A percentile compares a stretch with the other conserved stretches of the same genome.
These are phyloP conservation scores for barley (Hordeum vulgare) DNA, from an alignment of 176 grass and related monocot genomes.

Conservation along the genomic window DNA sequence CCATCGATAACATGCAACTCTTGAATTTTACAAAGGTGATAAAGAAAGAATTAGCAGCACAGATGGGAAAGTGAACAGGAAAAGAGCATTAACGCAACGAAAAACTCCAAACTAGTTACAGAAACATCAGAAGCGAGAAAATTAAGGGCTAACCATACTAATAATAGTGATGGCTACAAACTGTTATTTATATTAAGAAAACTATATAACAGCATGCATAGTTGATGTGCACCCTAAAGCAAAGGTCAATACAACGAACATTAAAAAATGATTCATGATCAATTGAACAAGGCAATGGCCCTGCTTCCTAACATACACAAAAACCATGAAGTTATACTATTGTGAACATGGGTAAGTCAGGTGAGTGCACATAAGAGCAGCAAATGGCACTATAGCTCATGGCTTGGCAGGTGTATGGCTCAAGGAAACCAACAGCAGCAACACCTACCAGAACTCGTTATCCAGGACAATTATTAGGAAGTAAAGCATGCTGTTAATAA, in stretches of 20 bases:
- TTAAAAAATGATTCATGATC: not conserved
- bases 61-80: not conserved
- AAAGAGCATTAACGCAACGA: not conserved
- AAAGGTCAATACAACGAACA: not conserved
- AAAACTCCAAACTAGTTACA: not conserved
- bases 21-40: conserved; percentile 21
- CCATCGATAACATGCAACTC: conserved; percentile 98
- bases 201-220: not conserved
- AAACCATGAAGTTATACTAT: not conserved
- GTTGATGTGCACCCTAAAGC: not conserved
- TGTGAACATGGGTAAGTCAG: not conserved
- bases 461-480: not conserved
- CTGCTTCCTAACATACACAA: not conserved
- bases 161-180: not conserved
- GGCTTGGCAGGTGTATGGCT: not conserved
- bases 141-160: not conserved
- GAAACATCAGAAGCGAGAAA: not conserved
- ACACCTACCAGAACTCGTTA: not conserved
- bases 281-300: not conserved
- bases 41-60: not conserved
- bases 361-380: not conserved
- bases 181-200: not conserved
- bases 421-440: not conserved
- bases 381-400: not conserved
- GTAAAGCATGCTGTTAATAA: not conserved